Conservation (phyloP, 768 basidiomycete genomes). For the Hortiboletus campestris region DNA sequence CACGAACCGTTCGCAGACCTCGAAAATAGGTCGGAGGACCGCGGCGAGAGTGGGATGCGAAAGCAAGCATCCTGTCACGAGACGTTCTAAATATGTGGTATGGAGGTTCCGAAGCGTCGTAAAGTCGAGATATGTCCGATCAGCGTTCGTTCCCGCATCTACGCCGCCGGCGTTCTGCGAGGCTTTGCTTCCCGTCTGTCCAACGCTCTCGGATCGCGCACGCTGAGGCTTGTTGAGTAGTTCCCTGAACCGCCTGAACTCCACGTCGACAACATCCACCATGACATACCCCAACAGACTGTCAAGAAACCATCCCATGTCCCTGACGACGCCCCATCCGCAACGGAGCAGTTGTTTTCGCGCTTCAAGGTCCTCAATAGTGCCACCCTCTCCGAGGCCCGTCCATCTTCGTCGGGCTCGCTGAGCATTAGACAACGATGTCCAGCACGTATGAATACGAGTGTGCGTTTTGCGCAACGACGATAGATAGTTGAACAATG, state of each 20-base stretch:
- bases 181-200: conserved; percentile 7
- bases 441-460: conserved; percentile 79
- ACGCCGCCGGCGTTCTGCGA: conserved; percentile 5
- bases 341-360: conserved; percentile 67
- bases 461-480: conserved; percentile 83
- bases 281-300: conserved; percentile 80
- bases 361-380: conserved; percentile 62
- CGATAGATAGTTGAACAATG: conserved; percentile 79
- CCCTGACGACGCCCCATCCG: conserved; percentile 83
- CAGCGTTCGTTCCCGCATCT: conserved; percentile 24
- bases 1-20: conserved; percentile 84
- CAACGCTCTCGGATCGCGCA: conserved; percentile 20
- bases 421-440: conserved; percentile 80
- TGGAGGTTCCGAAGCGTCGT: conserved; percentile 83
- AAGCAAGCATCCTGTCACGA: conserved; percentile 78
- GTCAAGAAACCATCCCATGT: conserved; percentile 92
- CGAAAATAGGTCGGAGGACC: conserved; percentile 69
- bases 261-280: conserved; percentile 86
- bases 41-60: conserved; percentile 60
- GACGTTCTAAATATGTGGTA: conserved; percentile 72
- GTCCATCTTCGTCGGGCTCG: conserved; percentile 84
- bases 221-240: conserved; percentile 39
- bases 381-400: conserved; percentile 83
- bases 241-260: conserved; percentile 70
- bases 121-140: conserved; percentile 63